Conservation (phyloP, 768 basidiomycete genomes). For the Postia placenta region DNA sequence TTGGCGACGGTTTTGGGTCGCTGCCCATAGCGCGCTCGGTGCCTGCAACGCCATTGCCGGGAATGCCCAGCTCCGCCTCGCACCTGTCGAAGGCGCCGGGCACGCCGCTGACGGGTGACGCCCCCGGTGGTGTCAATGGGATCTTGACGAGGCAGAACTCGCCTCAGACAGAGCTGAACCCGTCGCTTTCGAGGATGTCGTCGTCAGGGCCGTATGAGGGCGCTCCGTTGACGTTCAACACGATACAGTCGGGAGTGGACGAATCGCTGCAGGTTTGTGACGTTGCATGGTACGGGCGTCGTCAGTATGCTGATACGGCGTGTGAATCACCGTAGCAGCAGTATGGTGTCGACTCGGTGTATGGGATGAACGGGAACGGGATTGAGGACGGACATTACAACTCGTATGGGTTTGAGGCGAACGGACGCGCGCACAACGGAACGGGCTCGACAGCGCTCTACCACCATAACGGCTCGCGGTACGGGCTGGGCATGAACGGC, state of each 20-base stretch:
- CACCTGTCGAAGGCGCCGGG: constrained; percentile 63
- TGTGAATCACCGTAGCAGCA: constrained; percentile 25
- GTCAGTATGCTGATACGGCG: constrained; percentile 5
- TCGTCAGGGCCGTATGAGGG: constrained; percentile 47
- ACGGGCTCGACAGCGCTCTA: constrained; percentile 74
- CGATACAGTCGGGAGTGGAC: constrained; percentile 44
- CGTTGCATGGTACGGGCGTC: background rate
- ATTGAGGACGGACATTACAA: constrained; percentile 50
- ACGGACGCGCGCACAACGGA: constrained; percentile 36
- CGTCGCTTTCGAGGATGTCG: constrained; percentile 65
- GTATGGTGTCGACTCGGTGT: constrained; percentile 53
- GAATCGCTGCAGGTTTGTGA: constrained; percentile 45
- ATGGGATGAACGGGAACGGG: constrained; percentile 36
- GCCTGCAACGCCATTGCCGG: constrained; percentile 70
- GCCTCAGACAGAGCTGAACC: constrained; percentile 55
- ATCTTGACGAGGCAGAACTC: constrained; percentile 44
- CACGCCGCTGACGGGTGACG: constrained; percentile 44
- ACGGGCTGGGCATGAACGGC: constrained; percentile 57
- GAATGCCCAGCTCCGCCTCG: constrained; percentile 39
- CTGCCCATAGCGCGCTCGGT: constrained; percentile 70
- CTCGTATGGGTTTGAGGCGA: constrained; percentile 50
- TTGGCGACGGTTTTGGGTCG: constrained; percentile 54
- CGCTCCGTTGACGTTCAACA: constrained; percentile 47
- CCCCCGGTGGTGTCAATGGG: constrained; percentile 54
- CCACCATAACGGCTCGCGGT: constrained; percentile 72